These are phyloP conservation scores for Phytopythium ostracodes DNA, from an alignment of 352 stramenopile genomes.

Conservation along the genomic window DNA sequence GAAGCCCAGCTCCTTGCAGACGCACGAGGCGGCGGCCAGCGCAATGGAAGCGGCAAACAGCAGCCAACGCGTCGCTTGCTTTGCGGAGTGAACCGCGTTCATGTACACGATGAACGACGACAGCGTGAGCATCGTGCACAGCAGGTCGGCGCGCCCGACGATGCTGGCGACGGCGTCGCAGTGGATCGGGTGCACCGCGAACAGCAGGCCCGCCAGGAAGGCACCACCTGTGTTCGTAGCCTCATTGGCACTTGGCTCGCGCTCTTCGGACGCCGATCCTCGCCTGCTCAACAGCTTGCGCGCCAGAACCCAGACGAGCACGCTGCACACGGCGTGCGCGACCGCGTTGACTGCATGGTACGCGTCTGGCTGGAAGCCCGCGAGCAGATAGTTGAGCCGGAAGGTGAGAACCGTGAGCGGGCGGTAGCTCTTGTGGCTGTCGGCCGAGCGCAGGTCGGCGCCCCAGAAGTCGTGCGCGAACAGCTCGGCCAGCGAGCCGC, in stretches of 20 bases:
- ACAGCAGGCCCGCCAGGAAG: slow-evolving; percentile 66
- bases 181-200: slow-evolving; percentile 90
- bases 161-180: slow-evolving; percentile 89
- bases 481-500: slow-evolving; percentile 31
- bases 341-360: slow-evolving; percentile 81
- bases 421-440: slow-evolving; percentile 88
- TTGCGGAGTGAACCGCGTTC: slow-evolving; percentile 5
- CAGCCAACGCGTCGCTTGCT: slow-evolving; percentile 13
- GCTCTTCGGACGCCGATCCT: neutral
- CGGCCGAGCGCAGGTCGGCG: slow-evolving; percentile 36
- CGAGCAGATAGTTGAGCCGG: slow-evolving; percentile 45
- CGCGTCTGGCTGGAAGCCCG: slow-evolving; percentile 36
- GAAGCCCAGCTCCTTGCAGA: slow-evolving; percentile 89
- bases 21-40: slow-evolving; percentile 35
- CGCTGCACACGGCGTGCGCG: slow-evolving; percentile 55
- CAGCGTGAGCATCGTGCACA: slow-evolving; percentile 72
- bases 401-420: slow-evolving; percentile 81
- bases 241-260: neutral
- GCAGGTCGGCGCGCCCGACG: slow-evolving; percentile 87
- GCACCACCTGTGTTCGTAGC: neutral
- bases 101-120: slow-evolving; percentile 58
- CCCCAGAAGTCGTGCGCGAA: slow-evolving; percentile 90
- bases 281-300: slow-evolving; percentile 26
- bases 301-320: slow-evolving; percentile 53
- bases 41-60: slow-evolving; percentile 11